A percentile compares a stretch with the other conserved stretches of the same genome.
Evolutionary conservation across 495 filamentous ascomycete genomes (phyloP).

Genomic region (Jackrogersella minutella): DNA sequence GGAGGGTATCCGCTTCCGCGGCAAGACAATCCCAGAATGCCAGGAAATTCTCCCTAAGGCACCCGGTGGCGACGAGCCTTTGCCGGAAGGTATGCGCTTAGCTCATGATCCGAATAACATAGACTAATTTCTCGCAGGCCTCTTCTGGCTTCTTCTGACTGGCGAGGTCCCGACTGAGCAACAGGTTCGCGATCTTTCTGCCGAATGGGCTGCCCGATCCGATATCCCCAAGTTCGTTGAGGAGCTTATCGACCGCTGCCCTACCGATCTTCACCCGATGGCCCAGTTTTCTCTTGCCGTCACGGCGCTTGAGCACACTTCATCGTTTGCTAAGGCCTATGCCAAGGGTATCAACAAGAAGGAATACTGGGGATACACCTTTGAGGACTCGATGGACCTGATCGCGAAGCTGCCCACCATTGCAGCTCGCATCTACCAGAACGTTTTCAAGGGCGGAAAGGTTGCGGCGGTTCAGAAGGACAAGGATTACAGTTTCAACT

Average conservation of each 20-base stretch:
- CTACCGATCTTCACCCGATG: constrained; percentile 98
- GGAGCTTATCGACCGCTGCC: constrained; percentile 99
- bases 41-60: constrained; percentile 96
- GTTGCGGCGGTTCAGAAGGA: constrained; percentile 93
- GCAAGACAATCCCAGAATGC: constrained; percentile 98
- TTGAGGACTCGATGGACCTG: constrained; percentile 99
- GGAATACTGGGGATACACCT: constrained; percentile 99
- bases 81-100: constrained; percentile 79
- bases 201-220: constrained; percentile 97
- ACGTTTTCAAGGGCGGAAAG: constrained; percentile 99
- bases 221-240: constrained; percentile 96
- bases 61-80: constrained; percentile 91
- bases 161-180: constrained; percentile 96
- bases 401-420: constrained; percentile 99
- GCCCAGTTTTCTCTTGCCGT: constrained; percentile 98
- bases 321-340: constrained; percentile 95
- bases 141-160: constrained; percentile 99
- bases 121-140: constrained; percentile 63
- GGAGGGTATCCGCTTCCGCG: constrained; percentile 99
- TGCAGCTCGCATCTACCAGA: constrained; percentile 97
- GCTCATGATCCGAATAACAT: not conserved
- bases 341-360: constrained; percentile 98
- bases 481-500: constrained; percentile 98
- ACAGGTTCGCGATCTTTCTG: constrained; percentile 96
- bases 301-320: constrained; percentile 97